These are phyloP conservation scores for Ajuga reptans DNA, from an alignment of 305 asterid genomes.

Conservation along the genomic window DNA sequence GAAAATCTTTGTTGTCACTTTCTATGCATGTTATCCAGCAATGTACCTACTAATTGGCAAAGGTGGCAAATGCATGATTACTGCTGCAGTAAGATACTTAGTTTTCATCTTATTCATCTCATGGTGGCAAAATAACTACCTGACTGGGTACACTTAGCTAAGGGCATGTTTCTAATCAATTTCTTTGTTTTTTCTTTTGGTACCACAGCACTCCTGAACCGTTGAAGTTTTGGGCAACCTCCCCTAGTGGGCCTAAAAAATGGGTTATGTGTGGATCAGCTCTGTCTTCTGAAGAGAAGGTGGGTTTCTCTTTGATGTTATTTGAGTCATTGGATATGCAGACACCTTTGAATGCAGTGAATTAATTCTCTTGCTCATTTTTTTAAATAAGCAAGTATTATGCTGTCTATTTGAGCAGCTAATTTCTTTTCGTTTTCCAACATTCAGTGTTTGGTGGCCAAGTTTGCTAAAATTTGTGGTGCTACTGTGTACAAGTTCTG, in stretches of 20 bases:
- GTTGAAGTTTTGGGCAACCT: constrained; percentile 37
- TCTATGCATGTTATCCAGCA: background rate
- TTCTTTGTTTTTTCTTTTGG: constrained; percentile 15
- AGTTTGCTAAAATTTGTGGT: constrained; percentile 54
- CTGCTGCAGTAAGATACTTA: background rate
- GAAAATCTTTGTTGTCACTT: background rate
- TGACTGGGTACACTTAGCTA: background rate
- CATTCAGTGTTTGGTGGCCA: constrained; percentile 46
- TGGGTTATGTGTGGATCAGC: constrained; percentile 85
- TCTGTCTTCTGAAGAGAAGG: constrained; percentile 75
- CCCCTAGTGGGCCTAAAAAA: constrained; percentile 41
- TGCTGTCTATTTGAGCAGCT: constrained; percentile 7
- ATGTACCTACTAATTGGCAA: background rate
- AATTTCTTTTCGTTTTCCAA: constrained; percentile 15
- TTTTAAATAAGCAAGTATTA: background rate
- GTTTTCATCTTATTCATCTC: background rate
- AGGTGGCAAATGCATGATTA: background rate
- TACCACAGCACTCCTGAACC: constrained; percentile 42
- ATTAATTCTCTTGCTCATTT: background rate
- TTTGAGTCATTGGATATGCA: background rate
- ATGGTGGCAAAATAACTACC: background rate
- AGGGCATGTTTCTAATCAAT: background rate
- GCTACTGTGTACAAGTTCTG: constrained; percentile 63
- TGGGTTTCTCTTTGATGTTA: constrained; percentile 24
- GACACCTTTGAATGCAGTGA: background rate